Base-by-base conservation (phyloP, 495 filamentous ascomycete species). In the Jackrogersella multiformis region DNA sequence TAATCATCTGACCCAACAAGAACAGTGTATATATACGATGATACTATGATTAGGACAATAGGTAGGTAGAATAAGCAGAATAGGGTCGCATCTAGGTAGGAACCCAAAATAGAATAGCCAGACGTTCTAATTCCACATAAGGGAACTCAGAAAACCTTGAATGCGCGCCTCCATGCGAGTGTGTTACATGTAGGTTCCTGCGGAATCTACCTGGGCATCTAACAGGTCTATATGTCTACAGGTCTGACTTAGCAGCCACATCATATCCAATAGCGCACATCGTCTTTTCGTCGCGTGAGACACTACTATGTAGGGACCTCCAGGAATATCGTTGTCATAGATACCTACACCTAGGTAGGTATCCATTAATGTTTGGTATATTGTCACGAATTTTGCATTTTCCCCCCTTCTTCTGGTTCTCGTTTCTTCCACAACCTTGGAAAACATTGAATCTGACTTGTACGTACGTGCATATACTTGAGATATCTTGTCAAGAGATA, bases 41-140 rank as follows among this genome's bases (percentile, higher is more conserved):
- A 62, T 62, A 51, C 16, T 36, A 55, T 34, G 32, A 42, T 35
- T 52, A 54, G 28, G 38, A 60, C 32, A n/a, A n/a, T n/a, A n/a
- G n/a, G n/a, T n/a, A n/a, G n/a, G n/a, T n/a, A n/a, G n/a, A n/a
- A n/a, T n/a, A n/a, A n/a, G n/a, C n/a, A n/a, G n/a, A n/a, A 48
- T 24, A 66, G 16, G 36, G 62, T 60, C 46, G 28, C 48, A 60
- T 53, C 34, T 21, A 48, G n/a, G n/a, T n/a, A 32, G 9, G 16
- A 34, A 24, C 54, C 28, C 0, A 58, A 53, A 53, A 52, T 41
- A 58, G 45, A 26, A 20, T 42, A 26, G 45, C 30, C 53, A 35
- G 48, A 34, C 28, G 15, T 52, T 35, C 28, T 7, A 35, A 52
- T 32, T 52, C 16, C 21, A 30, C 9, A 53, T 21, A 45, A 12